phyloP scores from a whole-genome alignment of 148 eudicot species.

The Spergularia bocconei region DNA sequence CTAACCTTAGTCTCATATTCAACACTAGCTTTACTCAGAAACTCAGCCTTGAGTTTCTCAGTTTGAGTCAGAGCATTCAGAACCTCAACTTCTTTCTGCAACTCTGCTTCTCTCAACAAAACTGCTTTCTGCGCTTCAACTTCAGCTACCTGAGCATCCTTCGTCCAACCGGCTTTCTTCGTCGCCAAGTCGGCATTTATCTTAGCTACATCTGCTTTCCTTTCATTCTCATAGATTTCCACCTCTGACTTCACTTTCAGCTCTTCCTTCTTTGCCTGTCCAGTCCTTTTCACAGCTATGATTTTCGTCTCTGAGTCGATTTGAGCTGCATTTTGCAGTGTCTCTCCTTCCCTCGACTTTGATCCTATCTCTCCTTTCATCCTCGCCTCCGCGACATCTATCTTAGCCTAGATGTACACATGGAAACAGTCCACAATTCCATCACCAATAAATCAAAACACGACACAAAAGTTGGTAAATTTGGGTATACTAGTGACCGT shows the following conservation, averaged over 20 bases:
- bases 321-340: constrained; percentile 45
- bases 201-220: constrained; percentile 50
- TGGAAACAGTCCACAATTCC: not conserved
- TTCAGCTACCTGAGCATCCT: constrained; percentile 43
- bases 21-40: constrained; percentile 50
- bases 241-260: constrained; percentile 41
- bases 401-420: constrained; percentile 32
- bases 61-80: constrained; percentile 52
- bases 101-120: constrained; percentile 44
- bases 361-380: constrained; percentile 50
- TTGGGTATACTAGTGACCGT: too few species aligned
- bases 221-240: constrained; percentile 40
- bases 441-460: too few species aligned
- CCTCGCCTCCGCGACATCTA: constrained; percentile 52
- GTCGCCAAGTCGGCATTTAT: constrained; percentile 39
- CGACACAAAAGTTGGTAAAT: too few species aligned
- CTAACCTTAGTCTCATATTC: constrained; percentile 58
- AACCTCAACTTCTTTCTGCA: constrained; percentile 48
- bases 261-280: constrained; percentile 44
- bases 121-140: constrained; percentile 51
- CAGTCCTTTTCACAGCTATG: constrained; percentile 33
- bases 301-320: constrained; percentile 55
- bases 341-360: constrained; percentile 40
- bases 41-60: constrained; percentile 50
- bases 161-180: constrained; percentile 46